phyloP scores from a whole-genome alignment of 768 basidiomycete species.

The Trametes coccinea region DNA sequence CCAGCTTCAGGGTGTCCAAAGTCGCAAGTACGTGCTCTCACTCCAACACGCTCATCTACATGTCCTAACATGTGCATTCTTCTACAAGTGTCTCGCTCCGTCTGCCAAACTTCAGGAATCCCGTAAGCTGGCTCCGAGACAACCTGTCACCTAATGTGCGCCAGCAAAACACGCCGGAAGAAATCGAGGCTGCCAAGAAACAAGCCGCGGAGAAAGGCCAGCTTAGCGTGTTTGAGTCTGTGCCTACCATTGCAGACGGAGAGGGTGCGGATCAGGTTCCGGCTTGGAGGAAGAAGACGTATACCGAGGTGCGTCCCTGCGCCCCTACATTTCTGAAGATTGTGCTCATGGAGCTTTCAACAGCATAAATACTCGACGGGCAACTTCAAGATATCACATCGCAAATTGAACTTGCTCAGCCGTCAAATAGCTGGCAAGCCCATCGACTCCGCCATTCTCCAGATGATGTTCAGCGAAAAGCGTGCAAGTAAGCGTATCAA shows the following conservation, averaged over 20 bases:
- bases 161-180: slow-evolving; percentile 46
- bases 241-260: slow-evolving; percentile 14
- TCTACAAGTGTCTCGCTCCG: slow-evolving; percentile 46
- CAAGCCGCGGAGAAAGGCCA: slow-evolving; percentile 30
- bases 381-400: slow-evolving; percentile 89
- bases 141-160: slow-evolving; percentile 52
- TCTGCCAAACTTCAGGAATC: slow-evolving; percentile 36
- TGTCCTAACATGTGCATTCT: neutral
- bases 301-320: slow-evolving; percentile 27
- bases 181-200: slow-evolving; percentile 34
- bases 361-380: slow-evolving; percentile 94
- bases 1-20: slow-evolving; percentile 36
- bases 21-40: slow-evolving; percentile 44
- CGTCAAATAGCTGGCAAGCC: slow-evolving; percentile 88
- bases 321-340: neutral
- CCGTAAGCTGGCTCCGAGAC: slow-evolving; percentile 64
- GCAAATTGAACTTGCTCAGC: slow-evolving; percentile 89
- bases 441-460: slow-evolving; percentile 92
- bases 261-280: slow-evolving; percentile 4
- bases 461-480: slow-evolving; percentile 97
- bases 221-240: slow-evolving; percentile 31
- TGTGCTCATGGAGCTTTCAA: neutral
- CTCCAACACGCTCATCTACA: neutral
- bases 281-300: slow-evolving; percentile 22
- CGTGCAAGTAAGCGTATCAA: slow-evolving; percentile 82